Conservation (phyloP, 2,329 filamentous ascomycete species). For the Pseudogymnoascus pannorum region DNA sequence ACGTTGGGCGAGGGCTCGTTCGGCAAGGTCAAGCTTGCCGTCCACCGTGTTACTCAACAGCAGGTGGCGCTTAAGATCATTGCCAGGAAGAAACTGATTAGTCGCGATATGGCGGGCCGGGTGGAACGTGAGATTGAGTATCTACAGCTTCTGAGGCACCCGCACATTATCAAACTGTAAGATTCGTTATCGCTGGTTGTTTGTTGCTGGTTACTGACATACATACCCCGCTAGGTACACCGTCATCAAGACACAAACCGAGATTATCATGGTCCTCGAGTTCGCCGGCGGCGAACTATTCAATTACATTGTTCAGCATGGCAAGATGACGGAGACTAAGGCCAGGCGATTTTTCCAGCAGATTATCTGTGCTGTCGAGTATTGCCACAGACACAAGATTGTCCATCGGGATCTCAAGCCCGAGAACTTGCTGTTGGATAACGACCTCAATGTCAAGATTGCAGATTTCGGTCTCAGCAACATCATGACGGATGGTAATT, state of each 20-base stretch:
- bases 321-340: constrained; percentile 81
- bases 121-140: constrained; percentile 99
- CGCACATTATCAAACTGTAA: constrained; percentile 97
- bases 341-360: constrained; percentile 99
- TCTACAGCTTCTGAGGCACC: constrained; percentile 86
- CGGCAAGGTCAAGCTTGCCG: constrained; percentile 95
- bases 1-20: constrained; percentile 96
- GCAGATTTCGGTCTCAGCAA: constrained; percentile 98
- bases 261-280: constrained; percentile 99
- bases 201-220: not conserved
- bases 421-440: constrained; percentile 91
- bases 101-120: constrained; percentile 92
- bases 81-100: constrained; percentile 89
- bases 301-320: constrained; percentile 94
- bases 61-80: constrained; percentile 98
- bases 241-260: constrained; percentile 86
- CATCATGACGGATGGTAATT: constrained; percentile 99
- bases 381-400: constrained; percentile 98
- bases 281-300: constrained; percentile 96
- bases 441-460: constrained; percentile 97
- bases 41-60: constrained; percentile 85
- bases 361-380: constrained; percentile 97
- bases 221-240: constrained; percentile 58
- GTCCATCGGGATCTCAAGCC: constrained; percentile 96
- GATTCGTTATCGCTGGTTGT: constrained; percentile 26